Conservation (phyloP, 305 asterid genomes). For the Plantago rigida region DNA sequence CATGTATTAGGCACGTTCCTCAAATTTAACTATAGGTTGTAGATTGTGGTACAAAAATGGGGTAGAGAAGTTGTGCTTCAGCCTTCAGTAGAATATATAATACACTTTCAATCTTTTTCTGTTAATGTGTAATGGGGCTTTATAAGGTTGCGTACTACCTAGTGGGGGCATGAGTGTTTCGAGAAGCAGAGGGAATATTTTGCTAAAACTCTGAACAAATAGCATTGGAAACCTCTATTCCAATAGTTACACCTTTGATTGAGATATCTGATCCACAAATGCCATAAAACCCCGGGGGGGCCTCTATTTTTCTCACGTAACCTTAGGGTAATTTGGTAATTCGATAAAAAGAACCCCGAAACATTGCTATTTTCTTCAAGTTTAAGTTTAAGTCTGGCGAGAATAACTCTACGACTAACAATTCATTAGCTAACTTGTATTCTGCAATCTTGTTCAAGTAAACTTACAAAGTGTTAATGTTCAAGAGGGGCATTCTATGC, state of each 20-base stretch:
- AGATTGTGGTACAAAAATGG: background rate
- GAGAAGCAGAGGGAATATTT: constrained; percentile 4
- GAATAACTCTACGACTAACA: too few relatives aligned
- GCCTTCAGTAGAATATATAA: background rate
- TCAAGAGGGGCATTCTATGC: constrained; percentile 17
- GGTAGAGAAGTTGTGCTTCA: too few relatives aligned
- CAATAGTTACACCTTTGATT: too few relatives aligned
- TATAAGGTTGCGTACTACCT: constrained; percentile 4
- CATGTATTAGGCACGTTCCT: too few relatives aligned
- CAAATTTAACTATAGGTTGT: background rate
- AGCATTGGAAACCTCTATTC: too few relatives aligned
- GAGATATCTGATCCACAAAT: too few relatives aligned
- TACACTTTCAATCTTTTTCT: background rate
- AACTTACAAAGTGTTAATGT: background rate
- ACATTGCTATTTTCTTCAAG: too few relatives aligned
- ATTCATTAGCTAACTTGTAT: background rate
- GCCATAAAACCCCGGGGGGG: too few relatives aligned
- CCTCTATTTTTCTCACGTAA: too few relatives aligned
- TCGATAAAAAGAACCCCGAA: too few relatives aligned
- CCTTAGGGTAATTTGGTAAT: too few relatives aligned
- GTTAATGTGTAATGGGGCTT: constrained; percentile 10
- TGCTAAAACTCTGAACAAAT: background rate
- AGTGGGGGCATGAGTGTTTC: constrained; percentile 12
- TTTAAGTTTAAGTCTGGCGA: too few relatives aligned
- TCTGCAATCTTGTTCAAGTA: background rate